phyloP scores from a whole-genome alignment of 441 rosid genomes.

The Lepidium campestre region DNA sequence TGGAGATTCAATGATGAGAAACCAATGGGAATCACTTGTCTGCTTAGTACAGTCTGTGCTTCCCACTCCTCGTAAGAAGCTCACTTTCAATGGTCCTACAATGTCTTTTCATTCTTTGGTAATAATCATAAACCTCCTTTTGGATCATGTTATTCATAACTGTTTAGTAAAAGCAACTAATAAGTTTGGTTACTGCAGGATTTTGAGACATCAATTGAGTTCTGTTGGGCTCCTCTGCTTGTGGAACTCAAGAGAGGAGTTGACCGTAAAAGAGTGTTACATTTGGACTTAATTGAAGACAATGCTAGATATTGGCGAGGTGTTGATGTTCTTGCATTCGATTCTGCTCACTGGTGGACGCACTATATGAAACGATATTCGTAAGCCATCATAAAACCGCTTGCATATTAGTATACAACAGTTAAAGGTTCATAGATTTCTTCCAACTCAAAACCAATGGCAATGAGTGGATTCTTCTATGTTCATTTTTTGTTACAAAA shows the following conservation, averaged over 20 bases:
- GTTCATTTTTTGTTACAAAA: background rate
- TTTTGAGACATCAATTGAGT: conserved; percentile 69
- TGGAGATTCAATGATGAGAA: conserved; percentile 95
- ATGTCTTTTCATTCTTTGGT: conserved; percentile 90
- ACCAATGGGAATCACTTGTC: conserved; percentile 95
- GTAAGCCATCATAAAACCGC: conserved; percentile 38
- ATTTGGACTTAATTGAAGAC: conserved; percentile 81
- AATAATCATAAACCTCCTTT: conserved; percentile 6
- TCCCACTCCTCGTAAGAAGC: conserved; percentile 61
- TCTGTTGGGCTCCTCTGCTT: conserved; percentile 88
- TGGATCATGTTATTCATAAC: background rate
- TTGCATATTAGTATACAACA: background rate
- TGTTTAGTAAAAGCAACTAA: background rate
- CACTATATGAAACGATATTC: conserved; percentile 71
- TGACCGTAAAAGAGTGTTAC: conserved; percentile 55
- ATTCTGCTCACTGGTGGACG: conserved; percentile 99
- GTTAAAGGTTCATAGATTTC: background rate
- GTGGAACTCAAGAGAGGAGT: conserved; percentile 65
- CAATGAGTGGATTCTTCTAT: background rate
- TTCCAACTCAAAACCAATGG: background rate
- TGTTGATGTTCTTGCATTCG: conserved; percentile 79
- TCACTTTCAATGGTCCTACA: conserved; percentile 68
- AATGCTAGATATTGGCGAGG: conserved; percentile 89
- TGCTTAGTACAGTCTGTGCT: conserved; percentile 85
- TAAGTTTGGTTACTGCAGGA: conserved; percentile 39